Evolutionary conservation across 352 stramenopile genomes (phyloP).

Genomic region (Globisporangium megalacanthum): DNA sequence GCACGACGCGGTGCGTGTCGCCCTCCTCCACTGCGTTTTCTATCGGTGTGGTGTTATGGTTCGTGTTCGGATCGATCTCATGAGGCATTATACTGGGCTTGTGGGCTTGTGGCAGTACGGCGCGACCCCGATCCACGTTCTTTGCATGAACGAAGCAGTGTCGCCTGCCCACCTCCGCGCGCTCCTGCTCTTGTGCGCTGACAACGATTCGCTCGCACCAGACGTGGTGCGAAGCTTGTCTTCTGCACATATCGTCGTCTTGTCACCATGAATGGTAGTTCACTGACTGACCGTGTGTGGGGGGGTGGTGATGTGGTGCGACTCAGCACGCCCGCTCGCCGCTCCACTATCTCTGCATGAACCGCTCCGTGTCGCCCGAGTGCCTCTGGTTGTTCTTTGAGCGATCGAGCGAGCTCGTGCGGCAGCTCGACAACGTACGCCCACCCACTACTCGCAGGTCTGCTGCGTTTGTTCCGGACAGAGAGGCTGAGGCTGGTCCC

Average conservation of each 20-base stretch:
- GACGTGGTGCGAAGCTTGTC: conserved; percentile 23
- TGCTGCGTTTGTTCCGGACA: neutral
- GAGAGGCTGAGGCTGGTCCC: neutral
- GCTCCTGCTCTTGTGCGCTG: conserved; percentile 32
- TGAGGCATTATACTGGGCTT: neutral
- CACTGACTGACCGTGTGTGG: neutral
- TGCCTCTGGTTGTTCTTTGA: conserved; percentile 73
- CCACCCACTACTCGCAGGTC: too few species aligned
- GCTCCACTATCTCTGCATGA: conserved; percentile 73
- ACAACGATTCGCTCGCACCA: conserved; percentile 33
- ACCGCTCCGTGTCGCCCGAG: conserved; percentile 40
- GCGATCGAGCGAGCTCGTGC: conserved; percentile 41
- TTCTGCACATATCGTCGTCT: neutral
- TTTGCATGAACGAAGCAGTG: conserved; percentile 62
- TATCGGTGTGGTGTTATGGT: too few species aligned
- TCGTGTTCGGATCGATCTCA: too few species aligned
- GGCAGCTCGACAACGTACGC: conserved; percentile 44
- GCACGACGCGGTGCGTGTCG: conserved; percentile 2
- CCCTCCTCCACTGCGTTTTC: neutral
- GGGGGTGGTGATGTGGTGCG: neutral
- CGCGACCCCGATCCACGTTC: conserved; percentile 46
- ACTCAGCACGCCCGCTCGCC: conserved; percentile 45
- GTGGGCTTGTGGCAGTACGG: conserved; percentile 28
- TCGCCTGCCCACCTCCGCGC: conserved; percentile 26
- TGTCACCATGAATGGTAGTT: too few species aligned